Base-by-base conservation (phyloP, 345 rosid species). In the Angophora floribunda region DNA sequence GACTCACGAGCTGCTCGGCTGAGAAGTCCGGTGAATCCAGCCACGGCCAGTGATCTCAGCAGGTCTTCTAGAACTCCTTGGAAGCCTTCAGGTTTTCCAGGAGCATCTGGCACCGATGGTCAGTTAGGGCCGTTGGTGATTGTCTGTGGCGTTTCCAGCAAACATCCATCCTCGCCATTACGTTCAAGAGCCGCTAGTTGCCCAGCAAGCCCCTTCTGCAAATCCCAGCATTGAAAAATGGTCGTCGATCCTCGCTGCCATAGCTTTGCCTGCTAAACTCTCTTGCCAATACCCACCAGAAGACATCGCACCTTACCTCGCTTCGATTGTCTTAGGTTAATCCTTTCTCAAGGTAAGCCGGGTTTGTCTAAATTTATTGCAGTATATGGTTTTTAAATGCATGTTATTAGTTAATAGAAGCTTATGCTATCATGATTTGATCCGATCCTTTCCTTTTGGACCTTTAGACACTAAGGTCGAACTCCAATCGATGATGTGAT, bases 1-100 rank as follows among this genome's bases (percentile, higher is more conserved):
- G 3, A n/a, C 65, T 59, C 1, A 0, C 30, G 0, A 59, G 65
- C 65, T 24, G 65, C 65, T 59, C 0, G 30, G 30, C 30, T 14
- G 13, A 59, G 65, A 59, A 59, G 65, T 59, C 65, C 0, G 0
- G 30, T 1, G 7, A 59, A 59, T 59, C 65, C 30, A 0, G 30
- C n/a, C n/a, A 10, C 65, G 14, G 30, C 65, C 30, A 59, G 14
- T 59, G 26, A 24, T 2, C 30, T 13, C 65, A 59, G 30, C 24
- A 59, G 65, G 6, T 59, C 65, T 59, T 24, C 65, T 26, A 26
- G 65, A 59, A n/a, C 65, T 59, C 65, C 30, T 59, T 4, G n/a
- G n/a, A 59, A 59, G 65, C 30, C 9, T 57, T 57, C 63, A 57
- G 63, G 63, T 57, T 59, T 59, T 3, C 13, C 0, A 0, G 65